phyloP scores from a whole-genome alignment of 176 grass and related monocot species.

The Dactylis glomerata region DNA sequence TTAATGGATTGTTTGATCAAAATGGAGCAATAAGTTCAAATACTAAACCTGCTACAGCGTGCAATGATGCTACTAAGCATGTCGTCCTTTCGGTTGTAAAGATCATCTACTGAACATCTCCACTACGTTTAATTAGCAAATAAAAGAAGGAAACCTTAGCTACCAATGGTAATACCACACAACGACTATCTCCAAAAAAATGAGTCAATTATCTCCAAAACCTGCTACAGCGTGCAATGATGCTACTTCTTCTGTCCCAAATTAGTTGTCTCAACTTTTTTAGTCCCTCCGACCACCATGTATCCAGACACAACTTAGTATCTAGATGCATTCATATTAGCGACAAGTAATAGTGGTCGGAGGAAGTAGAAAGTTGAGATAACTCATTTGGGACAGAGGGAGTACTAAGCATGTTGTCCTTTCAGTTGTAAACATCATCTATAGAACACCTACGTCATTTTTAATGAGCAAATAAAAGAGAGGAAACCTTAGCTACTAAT shows the following conservation, averaged over 20 bases:
- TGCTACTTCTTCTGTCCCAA: too few relatives aligned
- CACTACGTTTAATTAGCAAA: background rate
- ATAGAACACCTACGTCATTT: background rate
- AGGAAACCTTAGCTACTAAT: background rate
- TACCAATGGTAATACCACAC: background rate
- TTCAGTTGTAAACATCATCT: background rate
- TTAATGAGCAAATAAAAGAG: background rate
- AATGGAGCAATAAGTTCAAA: background rate
- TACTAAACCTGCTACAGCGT: background rate
- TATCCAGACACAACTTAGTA: too few relatives aligned
- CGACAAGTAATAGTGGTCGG: too few relatives aligned
- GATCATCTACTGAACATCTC: background rate
- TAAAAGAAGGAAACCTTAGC: background rate
- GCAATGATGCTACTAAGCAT: background rate
- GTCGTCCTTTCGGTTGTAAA: background rate
- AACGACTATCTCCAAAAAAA: background rate
- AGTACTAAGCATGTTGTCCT: background rate
- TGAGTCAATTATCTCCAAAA: background rate
- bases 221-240: too few relatives aligned
- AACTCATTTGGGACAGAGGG: too few relatives aligned
- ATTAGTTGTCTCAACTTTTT: too few relatives aligned
- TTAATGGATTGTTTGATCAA: background rate
- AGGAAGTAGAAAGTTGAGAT: too few relatives aligned
- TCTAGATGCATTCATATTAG: too few relatives aligned
- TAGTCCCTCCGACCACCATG: too few relatives aligned